These are phyloP conservation scores for Amanita molliuscula DNA, from an alignment of 768 basidiomycete species.

Conservation along the genomic window DNA sequence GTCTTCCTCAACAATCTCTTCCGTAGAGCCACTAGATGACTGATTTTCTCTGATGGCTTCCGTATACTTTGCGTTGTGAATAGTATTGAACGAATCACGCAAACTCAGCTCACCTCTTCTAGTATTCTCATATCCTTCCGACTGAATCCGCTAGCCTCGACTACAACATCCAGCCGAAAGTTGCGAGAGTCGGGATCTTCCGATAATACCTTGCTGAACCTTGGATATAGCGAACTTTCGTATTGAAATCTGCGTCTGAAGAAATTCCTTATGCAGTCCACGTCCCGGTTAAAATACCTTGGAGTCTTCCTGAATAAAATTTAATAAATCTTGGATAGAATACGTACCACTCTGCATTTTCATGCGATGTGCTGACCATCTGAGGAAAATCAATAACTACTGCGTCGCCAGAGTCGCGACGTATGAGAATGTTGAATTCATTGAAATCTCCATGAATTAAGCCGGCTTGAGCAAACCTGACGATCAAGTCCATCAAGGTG, in stretches of 20 bases:
- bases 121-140: constrained; percentile 72
- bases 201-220: constrained; percentile 58
- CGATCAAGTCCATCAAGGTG: constrained; percentile 87
- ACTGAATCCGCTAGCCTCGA: constrained; percentile 90
- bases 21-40: constrained; percentile 10
- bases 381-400: constrained; percentile 98
- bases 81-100: constrained; percentile 12
- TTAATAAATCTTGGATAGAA: constrained; percentile 5
- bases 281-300: constrained; percentile 99
- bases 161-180: constrained; percentile 84
- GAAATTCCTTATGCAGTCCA: constrained; percentile 90
- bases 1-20: constrained; percentile 16
- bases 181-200: constrained; percentile 34
- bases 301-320: constrained; percentile 8
- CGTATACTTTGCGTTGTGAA: constrained; percentile 47
- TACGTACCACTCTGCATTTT: constrained; percentile 89
- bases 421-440: constrained; percentile 97
- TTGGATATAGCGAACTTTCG: constrained; percentile 83
- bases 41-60: constrained; percentile 33
- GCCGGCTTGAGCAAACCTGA: constrained; percentile 86
- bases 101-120: constrained; percentile 57
- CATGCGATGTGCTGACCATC: constrained; percentile 96
- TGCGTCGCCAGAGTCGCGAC: constrained; percentile 61
- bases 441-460: constrained; percentile 99
- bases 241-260: constrained; percentile 88